These are phyloP conservation scores for Amaranthus cruentus DNA, from an alignment of 148 eudicot species.

Conservation along the genomic window DNA sequence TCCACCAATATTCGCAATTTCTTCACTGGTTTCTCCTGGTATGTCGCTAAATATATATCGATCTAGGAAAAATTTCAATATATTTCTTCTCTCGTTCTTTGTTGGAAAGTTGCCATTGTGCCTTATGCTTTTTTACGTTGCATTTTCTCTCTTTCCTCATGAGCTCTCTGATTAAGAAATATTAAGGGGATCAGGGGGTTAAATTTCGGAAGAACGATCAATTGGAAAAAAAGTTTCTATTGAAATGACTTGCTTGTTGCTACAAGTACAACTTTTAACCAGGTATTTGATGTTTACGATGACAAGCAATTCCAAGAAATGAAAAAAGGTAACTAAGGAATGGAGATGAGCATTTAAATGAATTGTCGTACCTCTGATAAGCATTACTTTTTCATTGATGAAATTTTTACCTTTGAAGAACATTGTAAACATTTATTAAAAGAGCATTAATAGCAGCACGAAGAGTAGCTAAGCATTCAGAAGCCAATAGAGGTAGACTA, in stretches of 20 bases:
- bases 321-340: no score
- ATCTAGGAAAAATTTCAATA: no score
- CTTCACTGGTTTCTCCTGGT: constrained; percentile 85
- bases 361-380: no score
- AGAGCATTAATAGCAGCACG: background rate
- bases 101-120: background rate
- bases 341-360: no score
- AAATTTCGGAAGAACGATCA: background rate
- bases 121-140: no score
- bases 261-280: no score
- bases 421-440: background rate
- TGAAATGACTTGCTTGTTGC: background rate
- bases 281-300: no score
- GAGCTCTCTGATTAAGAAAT: no score
- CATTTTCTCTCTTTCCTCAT: no score
- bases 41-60: constrained; percentile 11
- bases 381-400: no score
- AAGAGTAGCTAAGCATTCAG: background rate
- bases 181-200: background rate
- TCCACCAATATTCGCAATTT: constrained; percentile 82
- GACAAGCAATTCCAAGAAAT: no score
- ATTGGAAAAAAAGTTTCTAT: background rate
- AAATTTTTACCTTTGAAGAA: no score
- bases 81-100: background rate
- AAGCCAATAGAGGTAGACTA: background rate